Conservation (phyloP, 140 eudicot species). For the Flaveria floridana region DNA sequence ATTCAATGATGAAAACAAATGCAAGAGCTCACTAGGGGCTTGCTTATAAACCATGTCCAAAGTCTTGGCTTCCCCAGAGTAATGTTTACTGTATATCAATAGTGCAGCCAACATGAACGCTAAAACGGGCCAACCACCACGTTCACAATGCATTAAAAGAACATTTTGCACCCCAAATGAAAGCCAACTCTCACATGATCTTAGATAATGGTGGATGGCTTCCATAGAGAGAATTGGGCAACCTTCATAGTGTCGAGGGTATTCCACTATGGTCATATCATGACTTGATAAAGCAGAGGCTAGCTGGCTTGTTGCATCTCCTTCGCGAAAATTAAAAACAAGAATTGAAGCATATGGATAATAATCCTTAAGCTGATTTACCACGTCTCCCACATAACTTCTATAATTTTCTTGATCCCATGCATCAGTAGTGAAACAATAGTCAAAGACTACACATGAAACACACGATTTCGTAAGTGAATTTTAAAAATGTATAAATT, state of each 20-base stretch:
- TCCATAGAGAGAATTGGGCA: conserved; percentile 82
- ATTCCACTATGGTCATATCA: conserved; percentile 93
- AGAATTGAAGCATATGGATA: conserved; percentile 78
- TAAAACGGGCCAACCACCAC: conserved; percentile 95
- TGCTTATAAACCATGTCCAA: conserved; percentile 85
- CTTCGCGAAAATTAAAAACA: conserved; percentile 81
- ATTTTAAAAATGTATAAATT: neutral
- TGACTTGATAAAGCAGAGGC: conserved; percentile 53
- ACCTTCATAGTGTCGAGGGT: conserved; percentile 86
- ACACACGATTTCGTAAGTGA: conserved; percentile 4
- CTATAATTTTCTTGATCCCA: conserved; percentile 66
- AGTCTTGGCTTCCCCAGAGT: conserved; percentile 74
- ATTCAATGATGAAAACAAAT: conserved; percentile 63
- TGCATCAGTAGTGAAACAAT: conserved; percentile 77
- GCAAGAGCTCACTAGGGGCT: conserved; percentile 84
- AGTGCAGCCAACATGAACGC: conserved; percentile 96
- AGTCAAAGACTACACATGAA: conserved; percentile 69
- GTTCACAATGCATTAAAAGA: conserved; percentile 93
- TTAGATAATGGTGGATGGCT: conserved; percentile 76
- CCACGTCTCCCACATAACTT: conserved; percentile 58
- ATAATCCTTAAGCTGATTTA: conserved; percentile 58
- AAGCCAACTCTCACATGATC: conserved; percentile 93
- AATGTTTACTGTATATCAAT: conserved; percentile 65
- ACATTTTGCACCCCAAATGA: conserved; percentile 70
- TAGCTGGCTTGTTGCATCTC: conserved; percentile 52